Conservation (phyloP, 306 rosid species). For the Cicer bijugum region DNA sequence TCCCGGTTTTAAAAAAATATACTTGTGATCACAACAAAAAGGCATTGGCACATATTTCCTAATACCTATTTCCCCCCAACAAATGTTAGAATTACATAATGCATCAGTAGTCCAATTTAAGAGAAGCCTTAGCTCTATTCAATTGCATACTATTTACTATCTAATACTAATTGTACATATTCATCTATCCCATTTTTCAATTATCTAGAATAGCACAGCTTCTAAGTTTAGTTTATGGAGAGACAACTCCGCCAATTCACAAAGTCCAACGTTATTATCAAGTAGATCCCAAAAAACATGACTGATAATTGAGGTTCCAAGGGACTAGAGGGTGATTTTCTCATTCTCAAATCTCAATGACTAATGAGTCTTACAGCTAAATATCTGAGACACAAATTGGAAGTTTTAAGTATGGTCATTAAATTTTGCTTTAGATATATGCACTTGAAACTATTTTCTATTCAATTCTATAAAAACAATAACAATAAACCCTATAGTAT, state of each 20-base stretch:
- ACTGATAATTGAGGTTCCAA: constrained; percentile 3
- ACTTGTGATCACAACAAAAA: background rate
- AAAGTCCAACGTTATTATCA: background rate
- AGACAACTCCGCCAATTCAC: background rate
- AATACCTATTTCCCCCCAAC: background rate
- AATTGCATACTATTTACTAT: constrained; percentile 2
- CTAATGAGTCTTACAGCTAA: background rate
- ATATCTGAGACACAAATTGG: background rate
- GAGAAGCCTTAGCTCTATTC: background rate
- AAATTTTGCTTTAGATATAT: constrained; percentile 3
- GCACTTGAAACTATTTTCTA: background rate
- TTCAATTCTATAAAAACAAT: background rate
- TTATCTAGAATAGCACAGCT: constrained; percentile 6
- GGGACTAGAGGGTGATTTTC: background rate
- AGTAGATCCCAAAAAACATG: background rate
- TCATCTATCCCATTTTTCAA: background rate
- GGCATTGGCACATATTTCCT: background rate
- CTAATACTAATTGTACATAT: background rate
- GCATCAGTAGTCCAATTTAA: background rate
- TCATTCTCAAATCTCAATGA: background rate
- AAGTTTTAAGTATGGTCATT: background rate
- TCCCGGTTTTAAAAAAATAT: background rate
- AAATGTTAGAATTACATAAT: background rate
- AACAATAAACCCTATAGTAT: background rate
- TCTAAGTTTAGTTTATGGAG: background rate